Evolutionary conservation across 192 early-diverging fungal genomes (phyloP).

Genomic region (Coemansia sp.): DNA sequence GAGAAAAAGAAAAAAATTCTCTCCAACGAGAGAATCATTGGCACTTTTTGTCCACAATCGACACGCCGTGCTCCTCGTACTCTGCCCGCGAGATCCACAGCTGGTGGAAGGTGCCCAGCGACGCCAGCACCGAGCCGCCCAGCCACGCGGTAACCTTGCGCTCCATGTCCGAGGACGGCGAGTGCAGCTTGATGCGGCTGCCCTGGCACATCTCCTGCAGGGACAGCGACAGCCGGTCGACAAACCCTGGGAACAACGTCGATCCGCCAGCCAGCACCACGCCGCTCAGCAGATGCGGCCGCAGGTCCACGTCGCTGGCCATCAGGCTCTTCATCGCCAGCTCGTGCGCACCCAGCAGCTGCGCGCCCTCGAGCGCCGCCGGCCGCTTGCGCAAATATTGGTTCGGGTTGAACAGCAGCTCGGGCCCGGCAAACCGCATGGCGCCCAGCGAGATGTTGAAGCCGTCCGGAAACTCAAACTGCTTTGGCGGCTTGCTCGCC

Average conservation of each 20-base stretch:
- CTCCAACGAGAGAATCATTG: slow-evolving; percentile 38
- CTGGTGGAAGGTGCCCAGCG: slow-evolving; percentile 96
- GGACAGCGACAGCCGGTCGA: slow-evolving; percentile 63
- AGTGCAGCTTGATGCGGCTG: slow-evolving; percentile 75
- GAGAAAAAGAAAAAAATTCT: background rate
- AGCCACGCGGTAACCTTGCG: slow-evolving; percentile 94
- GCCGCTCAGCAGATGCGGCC: slow-evolving; percentile 72
- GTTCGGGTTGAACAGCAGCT: slow-evolving; percentile 81
- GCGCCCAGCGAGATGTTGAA: slow-evolving; percentile 79
- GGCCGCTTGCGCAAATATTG: slow-evolving; percentile 52
- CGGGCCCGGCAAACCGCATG: slow-evolving; percentile 77
- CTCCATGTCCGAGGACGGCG: slow-evolving; percentile 73
- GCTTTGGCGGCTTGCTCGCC: slow-evolving; percentile 66
- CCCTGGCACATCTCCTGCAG: slow-evolving; percentile 31
- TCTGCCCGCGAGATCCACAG: slow-evolving; percentile 96
- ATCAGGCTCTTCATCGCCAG: slow-evolving; percentile 70
- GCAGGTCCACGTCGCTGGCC: slow-evolving; percentile 83
- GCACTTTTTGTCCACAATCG: slow-evolving; percentile 84
- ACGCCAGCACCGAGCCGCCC: slow-evolving; percentile 92
- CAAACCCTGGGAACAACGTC: slow-evolving; percentile 80
- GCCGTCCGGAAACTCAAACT: slow-evolving; percentile 94
- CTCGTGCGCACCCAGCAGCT: slow-evolving; percentile 61
- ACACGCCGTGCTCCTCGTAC: slow-evolving; percentile 84
- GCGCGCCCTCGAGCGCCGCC: slow-evolving; percentile 5
- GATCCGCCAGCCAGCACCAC: slow-evolving; percentile 90